Base-by-base conservation (phyloP, 169 alveolate species). In the Eimeria acervulina region DNA sequence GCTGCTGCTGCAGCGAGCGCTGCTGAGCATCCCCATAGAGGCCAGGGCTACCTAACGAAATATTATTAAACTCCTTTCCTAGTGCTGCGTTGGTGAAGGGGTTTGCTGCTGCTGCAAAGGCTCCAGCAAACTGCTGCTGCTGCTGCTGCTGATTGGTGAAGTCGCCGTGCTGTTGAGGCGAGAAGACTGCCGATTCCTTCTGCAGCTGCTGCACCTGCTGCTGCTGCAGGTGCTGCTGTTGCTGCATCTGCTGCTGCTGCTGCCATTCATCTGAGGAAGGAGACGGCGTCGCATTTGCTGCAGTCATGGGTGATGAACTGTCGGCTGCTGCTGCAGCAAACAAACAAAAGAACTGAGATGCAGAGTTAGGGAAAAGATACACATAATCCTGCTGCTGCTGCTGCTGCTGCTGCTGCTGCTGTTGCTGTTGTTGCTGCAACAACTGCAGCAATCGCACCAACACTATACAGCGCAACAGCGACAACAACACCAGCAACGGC, bases 281-380 rank as follows among this genome's bases (percentile, higher is more conserved):
- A 26, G 52, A 72, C 7, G 84, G 10, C 7, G 19, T 19, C 0
- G 84, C 84, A 72, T 72, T 40, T 72, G n/a, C 84, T 72, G 42
- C 84, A 36, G 47, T 72, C 42, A 10, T 33, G 15, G 84, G 84
- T 8, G 84, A 72, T 8, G 84, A 40, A 19, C 84, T 40, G 26
- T 44, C 84, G 28, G 51, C 47, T 33, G 84, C 84, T 72, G 84
- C 84, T 28, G 84, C 84, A 72, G 51, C 84, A 31, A 23, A 28
- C 28, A 26, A 72, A 72, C 84, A 28, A 26, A 26, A 72, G 80
- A 26, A 3, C 38, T 68, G 80, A 28, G 76, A 19, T 19, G 36
- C 76, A 26, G 76, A 63, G 31, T 0, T n/a, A 63, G 33, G 6
- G 12, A 47, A 5, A 47, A 47, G 55, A 47, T 12, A 47, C 55